Base-by-base conservation (phyloP, 495 filamentous ascomycete genomes). In the Hypoxylon lenormandii region DNA sequence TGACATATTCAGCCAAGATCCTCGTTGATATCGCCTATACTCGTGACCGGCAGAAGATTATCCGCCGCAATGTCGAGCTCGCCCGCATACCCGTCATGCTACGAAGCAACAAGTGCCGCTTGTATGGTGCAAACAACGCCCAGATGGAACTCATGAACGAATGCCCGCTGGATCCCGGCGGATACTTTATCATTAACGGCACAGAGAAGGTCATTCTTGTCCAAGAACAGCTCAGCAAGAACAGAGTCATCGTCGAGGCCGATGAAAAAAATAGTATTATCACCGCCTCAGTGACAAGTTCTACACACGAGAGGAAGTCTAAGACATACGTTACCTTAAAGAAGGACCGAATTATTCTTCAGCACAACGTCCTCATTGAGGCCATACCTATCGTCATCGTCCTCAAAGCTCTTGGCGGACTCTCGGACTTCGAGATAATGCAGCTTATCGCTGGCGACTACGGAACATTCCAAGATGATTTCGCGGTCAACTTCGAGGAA, bases 181-280 rank as follows among this genome's bases (percentile, higher is more conserved):
- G 95, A 23, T 99, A 99, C 77, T 99, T 99, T 74, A 92, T 93
- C 61, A 87, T 92, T 47, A 86, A 88, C 66, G 90, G 90, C 7
- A 91, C 90, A 49, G 95, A 99, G 72, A 98, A 98, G 81, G 95
- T 98, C 50, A 98, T 99, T 74, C 85, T 99, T 12, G 94, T 98
- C 33, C 95, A 98, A 77, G 95, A 99, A 70, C 95, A 98, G 78
- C 81, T 98, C 74, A 98, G 94, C 83, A 98, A 98, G 83, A 99
- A 99, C 79, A 86, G 95, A 81, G 92, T 98, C 61, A 97, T 99
- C 74, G 93, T 99, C 7, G 96, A 99, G 77, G 87, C 90, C 40
- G 92, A 95, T 72, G 85, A 88, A 3, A 94, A 94, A 75, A 97
- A 96, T 66, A 90, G 89, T 22, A 90, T 96, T 60, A 91, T 97